These are phyloP conservation scores for Turritis glabra DNA, from an alignment of 345 rosid genomes.

Conservation along the genomic window DNA sequence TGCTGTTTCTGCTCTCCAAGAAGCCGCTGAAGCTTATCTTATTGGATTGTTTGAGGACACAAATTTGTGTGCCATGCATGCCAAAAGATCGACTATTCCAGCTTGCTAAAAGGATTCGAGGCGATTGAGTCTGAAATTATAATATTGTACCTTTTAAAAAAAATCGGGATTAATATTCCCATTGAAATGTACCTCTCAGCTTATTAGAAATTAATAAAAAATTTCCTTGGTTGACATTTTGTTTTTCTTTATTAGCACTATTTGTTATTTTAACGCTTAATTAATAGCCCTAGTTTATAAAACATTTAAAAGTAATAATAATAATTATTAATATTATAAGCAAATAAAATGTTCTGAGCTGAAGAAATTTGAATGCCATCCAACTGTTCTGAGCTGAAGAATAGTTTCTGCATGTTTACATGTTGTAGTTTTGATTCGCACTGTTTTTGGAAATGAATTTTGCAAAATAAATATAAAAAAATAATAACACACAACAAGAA, in stretches of 20 bases:
- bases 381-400: neutral
- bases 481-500: neutral
- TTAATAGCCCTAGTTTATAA: too few relatives aligned
- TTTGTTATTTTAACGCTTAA: too few relatives aligned
- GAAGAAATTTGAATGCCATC: neutral
- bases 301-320: too few relatives aligned
- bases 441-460: neutral
- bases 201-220: neutral
- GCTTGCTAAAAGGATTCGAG: conserved; percentile 55
- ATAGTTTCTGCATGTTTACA: neutral
- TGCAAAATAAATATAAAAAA: neutral
- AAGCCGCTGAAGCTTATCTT: conserved; percentile 50
- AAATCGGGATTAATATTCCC: neutral
- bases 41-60: conserved; percentile 50
- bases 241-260: too few relatives aligned
- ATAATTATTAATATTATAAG: too few relatives aligned
- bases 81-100: conserved; percentile 57
- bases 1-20: conserved; percentile 51
- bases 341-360: neutral
- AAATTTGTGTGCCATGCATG: conserved; percentile 55
- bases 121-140: conserved; percentile 41
- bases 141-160: neutral
- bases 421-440: neutral
- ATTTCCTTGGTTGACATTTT: too few relatives aligned
- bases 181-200: neutral